A percentile compares a stretch with the other conserved stretches of the same genome.
phyloP scores from a whole-genome alignment of 371 early-diverging fungal species.

The Thermomucor indicae-seudaticae region DNA sequence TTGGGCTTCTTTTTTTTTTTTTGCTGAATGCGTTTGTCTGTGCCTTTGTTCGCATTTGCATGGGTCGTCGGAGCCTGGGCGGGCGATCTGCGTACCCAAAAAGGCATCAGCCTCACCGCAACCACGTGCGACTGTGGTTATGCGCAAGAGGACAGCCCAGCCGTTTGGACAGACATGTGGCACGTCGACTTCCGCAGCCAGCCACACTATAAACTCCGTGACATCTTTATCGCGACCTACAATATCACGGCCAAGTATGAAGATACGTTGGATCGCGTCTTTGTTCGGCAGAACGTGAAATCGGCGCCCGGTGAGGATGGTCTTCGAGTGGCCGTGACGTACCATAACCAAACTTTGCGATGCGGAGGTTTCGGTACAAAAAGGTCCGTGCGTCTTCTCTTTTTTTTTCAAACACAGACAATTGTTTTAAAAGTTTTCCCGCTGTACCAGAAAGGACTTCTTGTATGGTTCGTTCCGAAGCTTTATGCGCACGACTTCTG shows the following conservation, averaged over 20 bases:
- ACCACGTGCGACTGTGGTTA: constrained; percentile 20
- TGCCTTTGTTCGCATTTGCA: too few relatives aligned
- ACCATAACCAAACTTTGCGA: not conserved
- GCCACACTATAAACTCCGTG: not conserved
- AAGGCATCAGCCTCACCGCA: too few relatives aligned
- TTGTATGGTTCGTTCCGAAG: constrained; percentile 26
- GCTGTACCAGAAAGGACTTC: constrained; percentile 8
- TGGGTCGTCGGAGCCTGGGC: too few relatives aligned
- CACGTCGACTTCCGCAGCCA: constrained; percentile 13
- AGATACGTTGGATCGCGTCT: constrained; percentile 8
- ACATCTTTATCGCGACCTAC: constrained; percentile 17
- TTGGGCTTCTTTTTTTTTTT: too few relatives aligned
- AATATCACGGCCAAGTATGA: constrained; percentile 16
- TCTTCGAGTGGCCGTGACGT: constrained; percentile 12
- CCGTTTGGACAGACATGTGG: constrained; percentile 23
- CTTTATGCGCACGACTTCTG: constrained; percentile 13
- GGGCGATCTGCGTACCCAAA: too few relatives aligned
- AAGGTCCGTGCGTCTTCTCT: not conserved
- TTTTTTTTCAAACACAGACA: not conserved
- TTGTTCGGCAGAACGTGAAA: constrained; percentile 11
- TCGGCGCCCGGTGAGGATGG: not conserved
- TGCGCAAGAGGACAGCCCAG: not conserved
- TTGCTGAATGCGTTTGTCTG: too few relatives aligned
- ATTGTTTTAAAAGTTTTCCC: not conserved
- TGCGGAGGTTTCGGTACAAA: constrained; percentile 21